A percentile compares a stretch with the other conserved stretches of the same genome.
Evolutionary conservation across 208 protist species (phyloP).

Genomic region (Trypanosoma cruzi): DNA sequence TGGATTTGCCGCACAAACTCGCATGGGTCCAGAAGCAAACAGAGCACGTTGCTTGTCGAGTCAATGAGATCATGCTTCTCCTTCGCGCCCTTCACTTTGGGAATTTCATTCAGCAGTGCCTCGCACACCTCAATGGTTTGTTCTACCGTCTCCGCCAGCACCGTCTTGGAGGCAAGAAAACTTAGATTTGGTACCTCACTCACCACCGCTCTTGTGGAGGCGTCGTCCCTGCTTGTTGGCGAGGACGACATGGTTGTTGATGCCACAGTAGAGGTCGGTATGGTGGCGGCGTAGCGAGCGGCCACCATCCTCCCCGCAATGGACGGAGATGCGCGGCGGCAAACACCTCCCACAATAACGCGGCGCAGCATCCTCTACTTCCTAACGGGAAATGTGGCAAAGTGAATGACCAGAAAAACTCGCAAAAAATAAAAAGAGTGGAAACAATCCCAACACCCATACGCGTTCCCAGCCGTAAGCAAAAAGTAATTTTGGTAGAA

Average conservation of each 20-base stretch:
- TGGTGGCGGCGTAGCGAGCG: slow-evolving; percentile 1
- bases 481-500: too few species aligned
- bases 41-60: slow-evolving; percentile 91
- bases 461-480: neutral
- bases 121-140: slow-evolving; percentile 77
- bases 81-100: slow-evolving; percentile 58
- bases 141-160: slow-evolving; percentile 67
- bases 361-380: slow-evolving; percentile 45
- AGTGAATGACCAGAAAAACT: neutral
- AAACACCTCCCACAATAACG: slow-evolving; percentile 14
- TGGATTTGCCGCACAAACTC: slow-evolving; percentile 94
- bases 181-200: slow-evolving; percentile 72
- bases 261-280: neutral
- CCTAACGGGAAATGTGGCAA: slow-evolving; percentile 5
- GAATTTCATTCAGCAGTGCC: slow-evolving; percentile 73
- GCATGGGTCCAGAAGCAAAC: slow-evolving; percentile 90
- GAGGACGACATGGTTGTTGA: neutral
- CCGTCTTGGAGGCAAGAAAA: slow-evolving; percentile 69
- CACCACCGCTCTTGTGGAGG: slow-evolving; percentile 15
- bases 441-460: too few species aligned
- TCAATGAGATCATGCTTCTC: slow-evolving; percentile 92
- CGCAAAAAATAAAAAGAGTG: slow-evolving; percentile 1
- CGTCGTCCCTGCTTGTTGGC: neutral
- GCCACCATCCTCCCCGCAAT: too few species aligned
- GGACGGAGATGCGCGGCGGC: neutral